These are phyloP conservation scores for Coemansia sp. DNA, from an alignment of 192 early-diverging fungal species.

Conservation along the genomic window DNA sequence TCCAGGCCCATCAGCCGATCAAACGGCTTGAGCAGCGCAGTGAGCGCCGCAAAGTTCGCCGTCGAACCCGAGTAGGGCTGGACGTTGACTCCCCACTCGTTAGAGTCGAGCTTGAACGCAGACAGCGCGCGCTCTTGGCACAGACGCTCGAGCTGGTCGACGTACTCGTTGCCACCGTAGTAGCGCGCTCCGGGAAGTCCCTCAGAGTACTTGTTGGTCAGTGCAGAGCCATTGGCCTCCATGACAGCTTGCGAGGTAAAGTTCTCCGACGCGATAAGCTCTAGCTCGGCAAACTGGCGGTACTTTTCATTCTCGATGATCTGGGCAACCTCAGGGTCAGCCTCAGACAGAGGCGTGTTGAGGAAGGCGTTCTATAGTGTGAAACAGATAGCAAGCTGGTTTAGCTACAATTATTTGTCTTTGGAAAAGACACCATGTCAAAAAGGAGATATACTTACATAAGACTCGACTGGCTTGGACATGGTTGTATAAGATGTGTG, in stretches of 20 bases:
- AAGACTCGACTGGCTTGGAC: slow-evolving; percentile 47
- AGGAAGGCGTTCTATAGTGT: slow-evolving; percentile 69
- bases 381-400: not conserved
- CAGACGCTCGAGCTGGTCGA: slow-evolving; percentile 94
- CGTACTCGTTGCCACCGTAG: slow-evolving; percentile 98
- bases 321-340: slow-evolving; percentile 91
- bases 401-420: not conserved
- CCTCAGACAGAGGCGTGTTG: slow-evolving; percentile 88
- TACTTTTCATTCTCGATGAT: slow-evolving; percentile 98
- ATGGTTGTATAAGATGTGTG: slow-evolving; percentile 16
- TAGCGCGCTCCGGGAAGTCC: slow-evolving; percentile 96
- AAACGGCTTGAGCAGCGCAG: slow-evolving; percentile 92
- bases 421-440: not conserved
- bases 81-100: slow-evolving; percentile 99
- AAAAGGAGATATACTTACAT: slow-evolving; percentile 28
- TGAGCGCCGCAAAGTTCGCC: slow-evolving; percentile 98
- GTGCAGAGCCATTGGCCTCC: slow-evolving; percentile 98
- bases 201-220: slow-evolving; percentile 99
- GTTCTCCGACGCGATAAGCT: slow-evolving; percentile 99
- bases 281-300: slow-evolving; percentile 97
- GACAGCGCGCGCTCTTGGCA: slow-evolving; percentile 94
- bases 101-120: slow-evolving; percentile 87
- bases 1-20: slow-evolving; percentile 99
- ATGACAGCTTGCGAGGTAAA: slow-evolving; percentile 99
- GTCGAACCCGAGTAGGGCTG: slow-evolving; percentile 99